Base-by-base conservation (phyloP, 805 yeast genomes). In the Jamesozyma gamospora region DNA sequence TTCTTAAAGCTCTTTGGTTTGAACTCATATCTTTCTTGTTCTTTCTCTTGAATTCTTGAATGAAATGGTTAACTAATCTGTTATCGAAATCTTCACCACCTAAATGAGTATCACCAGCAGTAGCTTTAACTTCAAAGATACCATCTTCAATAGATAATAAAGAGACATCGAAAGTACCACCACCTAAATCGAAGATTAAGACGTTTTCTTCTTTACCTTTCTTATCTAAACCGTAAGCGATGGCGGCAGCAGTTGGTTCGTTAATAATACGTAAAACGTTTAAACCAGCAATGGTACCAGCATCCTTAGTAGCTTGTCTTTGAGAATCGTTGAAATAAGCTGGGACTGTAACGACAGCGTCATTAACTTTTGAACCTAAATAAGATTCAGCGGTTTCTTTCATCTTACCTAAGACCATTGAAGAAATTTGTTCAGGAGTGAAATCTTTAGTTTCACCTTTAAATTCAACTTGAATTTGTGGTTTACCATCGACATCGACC, bases 61-160 rank as follows among this genome's bases (percentile, higher is more conserved):
- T 84, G 65, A 88, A 88, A 76, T 79, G 90, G 75, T 75, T 86
- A 52, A 88, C 96, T 64, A 90, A 79, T 71, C 95, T 82, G 80
- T 85, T 77, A 69, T 90, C 97, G 69, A 90, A 90, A 72, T 88
- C 97, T 48, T 88, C 96, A 80, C 96, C 96, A 75, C 96, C 96
- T 74, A 85, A 79, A 69, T 81, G 90, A 44, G 90, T 84, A 64
- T 87, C 72, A 67, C 72, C 72, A 46, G 72, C 71, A 46, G 97
- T 88, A 52, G 96, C 92, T 75, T 86, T 87, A 56, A 88, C 96
- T 73, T 87, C 95, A 68, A 88, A 88, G 60, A 88, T 82, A 71
- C 96, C 96, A 54, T 85, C 96, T 62, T 86, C 95, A 60, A 88
- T 88, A 53, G 94, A 77, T 63, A 88, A 75, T 47, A 88, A 73